phyloP scores from a whole-genome alignment of 2,329 filamentous ascomycete species.

The Claviceps digitariae region DNA sequence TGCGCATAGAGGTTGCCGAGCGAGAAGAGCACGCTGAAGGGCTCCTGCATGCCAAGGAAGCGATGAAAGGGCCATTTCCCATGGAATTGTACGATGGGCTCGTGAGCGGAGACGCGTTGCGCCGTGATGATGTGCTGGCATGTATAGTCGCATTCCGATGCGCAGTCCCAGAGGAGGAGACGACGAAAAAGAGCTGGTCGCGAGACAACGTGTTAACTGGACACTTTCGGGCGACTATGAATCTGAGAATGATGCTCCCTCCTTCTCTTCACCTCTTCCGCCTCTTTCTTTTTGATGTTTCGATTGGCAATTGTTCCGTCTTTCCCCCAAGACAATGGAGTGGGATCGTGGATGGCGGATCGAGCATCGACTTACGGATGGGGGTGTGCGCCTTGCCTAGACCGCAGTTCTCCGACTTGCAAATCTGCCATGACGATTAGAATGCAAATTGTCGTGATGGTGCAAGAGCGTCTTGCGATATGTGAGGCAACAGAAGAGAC shows the following conservation, averaged over 20 bases:
- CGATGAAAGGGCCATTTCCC: slow-evolving; percentile 97
- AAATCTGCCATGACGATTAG: slow-evolving; percentile 43
- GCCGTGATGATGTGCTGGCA: slow-evolving; percentile 89
- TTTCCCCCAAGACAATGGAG: neutral
- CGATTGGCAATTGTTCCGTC: neutral
- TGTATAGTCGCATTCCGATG: slow-evolving; percentile 90
- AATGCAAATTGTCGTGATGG: neutral
- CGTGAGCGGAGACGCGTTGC: slow-evolving; percentile 49
- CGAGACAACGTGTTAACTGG: neutral
- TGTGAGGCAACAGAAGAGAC: neutral
- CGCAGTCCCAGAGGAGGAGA: slow-evolving; percentile 83
- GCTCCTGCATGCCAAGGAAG: slow-evolving; percentile 86
- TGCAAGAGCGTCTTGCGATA: neutral
- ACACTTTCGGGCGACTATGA: neutral
- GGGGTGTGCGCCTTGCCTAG: slow-evolving; percentile 41
- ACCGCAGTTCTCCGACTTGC: slow-evolving; percentile 66
- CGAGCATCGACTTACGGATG: slow-evolving; percentile 48
- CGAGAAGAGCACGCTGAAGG: slow-evolving; percentile 85
- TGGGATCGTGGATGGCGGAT: neutral
- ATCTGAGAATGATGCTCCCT: neutral
- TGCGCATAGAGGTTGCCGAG: slow-evolving; percentile 85
- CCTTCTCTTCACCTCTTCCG: neutral
- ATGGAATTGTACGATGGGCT: slow-evolving; percentile 78
- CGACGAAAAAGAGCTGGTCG: slow-evolving; percentile 64
- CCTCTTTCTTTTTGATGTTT: neutral